phyloP scores from a whole-genome alignment of 2,329 filamentous ascomycete genomes.

The Pestalotiopsis sp. region DNA sequence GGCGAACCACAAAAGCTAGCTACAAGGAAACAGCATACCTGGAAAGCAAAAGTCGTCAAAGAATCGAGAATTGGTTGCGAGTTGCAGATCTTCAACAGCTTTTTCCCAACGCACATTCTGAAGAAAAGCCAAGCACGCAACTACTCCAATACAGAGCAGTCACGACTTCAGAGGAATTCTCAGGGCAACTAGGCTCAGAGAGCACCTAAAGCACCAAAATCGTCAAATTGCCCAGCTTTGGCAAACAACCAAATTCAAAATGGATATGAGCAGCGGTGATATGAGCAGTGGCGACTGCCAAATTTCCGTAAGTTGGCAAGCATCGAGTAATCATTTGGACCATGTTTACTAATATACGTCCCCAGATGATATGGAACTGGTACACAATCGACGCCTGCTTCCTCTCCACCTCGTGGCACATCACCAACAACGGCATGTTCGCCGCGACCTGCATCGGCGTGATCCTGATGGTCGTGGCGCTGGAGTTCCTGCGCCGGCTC shows the following conservation, averaged over 20 bases:
- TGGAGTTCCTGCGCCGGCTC: conserved; percentile 42
- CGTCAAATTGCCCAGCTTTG: background rate
- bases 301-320: conserved; percentile 13
- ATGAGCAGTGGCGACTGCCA: conserved; percentile 9
- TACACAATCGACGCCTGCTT: conserved; percentile 45
- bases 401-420: conserved; percentile 42
- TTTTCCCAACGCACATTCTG: background rate
- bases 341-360: conserved; percentile 10
- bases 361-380: conserved; percentile 50
- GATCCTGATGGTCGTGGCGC: conserved; percentile 39
- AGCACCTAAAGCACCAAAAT: no score
- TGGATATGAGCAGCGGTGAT: conserved; percentile 13
- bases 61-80: background rate
- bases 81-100: background rate
- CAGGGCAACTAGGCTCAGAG: no score
- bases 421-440: conserved; percentile 41
- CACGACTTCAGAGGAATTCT: no score
- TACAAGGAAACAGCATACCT: background rate
- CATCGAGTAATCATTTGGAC: background rate
- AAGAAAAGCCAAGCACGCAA: no score
- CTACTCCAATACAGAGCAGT: background rate
- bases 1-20: background rate
- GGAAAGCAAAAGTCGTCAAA: background rate
- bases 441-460: conserved; percentile 47
- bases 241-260: conserved; percentile 1